Evolutionary conservation across 2,329 filamentous ascomycete species (phyloP).

Genomic region (Phialocephala subalpina): DNA sequence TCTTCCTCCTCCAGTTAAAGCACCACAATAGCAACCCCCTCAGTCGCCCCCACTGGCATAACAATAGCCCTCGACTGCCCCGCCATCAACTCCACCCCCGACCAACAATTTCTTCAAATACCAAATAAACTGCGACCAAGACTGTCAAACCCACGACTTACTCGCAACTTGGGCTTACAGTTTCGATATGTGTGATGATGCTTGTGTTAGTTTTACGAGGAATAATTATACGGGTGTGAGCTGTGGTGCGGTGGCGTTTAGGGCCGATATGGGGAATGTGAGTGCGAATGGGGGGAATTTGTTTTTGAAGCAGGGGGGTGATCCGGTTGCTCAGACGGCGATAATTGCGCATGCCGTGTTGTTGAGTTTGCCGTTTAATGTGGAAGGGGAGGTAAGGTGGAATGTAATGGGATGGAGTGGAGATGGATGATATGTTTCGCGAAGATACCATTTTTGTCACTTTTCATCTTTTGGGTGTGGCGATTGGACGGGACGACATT

Average conservation of each 20-base stretch:
- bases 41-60: not conserved
- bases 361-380: slow-evolving; percentile 1
- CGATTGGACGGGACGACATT: too few species aligned
- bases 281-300: not conserved
- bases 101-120: not conserved
- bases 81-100: not conserved
- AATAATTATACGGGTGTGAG: not conserved
- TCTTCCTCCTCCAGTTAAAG: not conserved
- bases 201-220: not conserved
- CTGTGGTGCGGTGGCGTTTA: not conserved
- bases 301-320: not conserved
- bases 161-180: not conserved
- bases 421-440: too few species aligned
- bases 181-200: not conserved
- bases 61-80: not conserved
- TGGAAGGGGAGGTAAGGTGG: not conserved
- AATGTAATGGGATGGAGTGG: not conserved
- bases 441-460: not conserved
- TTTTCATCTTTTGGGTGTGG: too few species aligned
- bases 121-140: not conserved
- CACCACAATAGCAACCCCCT: not conserved
- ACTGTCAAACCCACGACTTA: not conserved
- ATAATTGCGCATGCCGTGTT: slow-evolving; percentile 1
- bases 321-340: not conserved
- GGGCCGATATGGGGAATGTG: not conserved